Percentiles rank a stretch among this genome's conserved stretches.
phyloP scores from a whole-genome alignment of 2,329 filamentous ascomycete genomes.

The Mycosphaerella arachidis region DNA sequence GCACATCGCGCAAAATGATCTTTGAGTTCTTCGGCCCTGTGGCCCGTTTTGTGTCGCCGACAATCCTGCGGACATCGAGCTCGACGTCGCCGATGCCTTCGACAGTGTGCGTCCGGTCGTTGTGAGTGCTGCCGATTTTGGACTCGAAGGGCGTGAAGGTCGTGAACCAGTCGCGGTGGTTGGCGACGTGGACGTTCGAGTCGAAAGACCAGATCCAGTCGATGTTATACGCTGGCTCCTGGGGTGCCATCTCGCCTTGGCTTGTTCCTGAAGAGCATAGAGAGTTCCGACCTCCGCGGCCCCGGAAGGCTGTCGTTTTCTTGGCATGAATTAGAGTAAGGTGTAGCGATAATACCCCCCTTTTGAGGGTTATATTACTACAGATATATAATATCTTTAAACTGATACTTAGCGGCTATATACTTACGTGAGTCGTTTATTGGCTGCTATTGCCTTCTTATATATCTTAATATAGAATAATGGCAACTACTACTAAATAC shows the following conservation, averaged over 20 bases:
- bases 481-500: too few relatives aligned
- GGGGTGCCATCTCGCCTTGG: conserved; percentile 15
- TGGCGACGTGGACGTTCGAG: conserved; percentile 20
- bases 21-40: conserved; percentile 3
- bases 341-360: too few relatives aligned
- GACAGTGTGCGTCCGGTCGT: background rate
- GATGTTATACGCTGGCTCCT: conserved; percentile 12
- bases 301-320: too few relatives aligned
- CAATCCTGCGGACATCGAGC: conserved; percentile 8
- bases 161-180: conserved; percentile 21
- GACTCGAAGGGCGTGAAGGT: conserved; percentile 3
- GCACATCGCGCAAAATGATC: conserved; percentile 12
- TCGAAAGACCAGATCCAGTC: conserved; percentile 21
- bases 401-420: too few relatives aligned
- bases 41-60: conserved; percentile 2
- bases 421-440: too few relatives aligned
- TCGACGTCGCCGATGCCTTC: conserved; percentile 9
- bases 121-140: background rate
- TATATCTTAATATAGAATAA: too few relatives aligned
- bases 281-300: too few relatives aligned
- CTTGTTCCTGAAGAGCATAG: background rate
- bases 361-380: too few relatives aligned
- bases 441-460: too few relatives aligned
- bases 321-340: background rate
- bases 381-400: too few relatives aligned